Conservation (phyloP, 371 early-diverging fungal species). For the Nematocida parisii region DNA sequence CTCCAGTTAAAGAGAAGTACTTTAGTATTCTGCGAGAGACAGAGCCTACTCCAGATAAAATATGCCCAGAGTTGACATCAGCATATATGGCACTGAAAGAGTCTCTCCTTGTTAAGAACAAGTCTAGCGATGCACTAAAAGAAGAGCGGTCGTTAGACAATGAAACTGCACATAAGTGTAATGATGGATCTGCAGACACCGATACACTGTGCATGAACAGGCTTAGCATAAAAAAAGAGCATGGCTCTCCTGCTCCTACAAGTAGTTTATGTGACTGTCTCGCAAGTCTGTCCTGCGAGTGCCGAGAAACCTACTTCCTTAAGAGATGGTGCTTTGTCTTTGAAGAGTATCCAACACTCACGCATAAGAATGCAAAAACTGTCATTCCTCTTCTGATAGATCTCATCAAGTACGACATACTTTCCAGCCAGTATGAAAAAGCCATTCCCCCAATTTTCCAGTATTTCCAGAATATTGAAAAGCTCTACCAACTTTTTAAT, state of each 20-base stretch:
- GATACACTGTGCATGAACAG: neutral
- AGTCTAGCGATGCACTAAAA: neutral
- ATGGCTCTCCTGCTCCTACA: neutral
- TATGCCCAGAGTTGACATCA: neutral
- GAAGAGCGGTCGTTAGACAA: neutral
- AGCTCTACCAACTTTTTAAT: conserved; percentile 5
- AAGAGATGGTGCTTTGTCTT: conserved; percentile 46
- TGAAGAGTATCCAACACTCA: conserved; percentile 30
- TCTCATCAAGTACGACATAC: conserved; percentile 28
- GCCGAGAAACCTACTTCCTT: conserved; percentile 14
- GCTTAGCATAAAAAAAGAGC: neutral
- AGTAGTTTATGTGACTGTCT: neutral
- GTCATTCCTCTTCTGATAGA: conserved; percentile 43
- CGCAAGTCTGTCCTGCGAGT: neutral
- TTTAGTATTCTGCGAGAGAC: neutral
- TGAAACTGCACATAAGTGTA: neutral
- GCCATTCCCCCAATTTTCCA: neutral
- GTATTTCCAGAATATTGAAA: conserved; percentile 4
- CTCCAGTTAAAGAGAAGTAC: conserved; percentile 1
- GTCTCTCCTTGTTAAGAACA: neutral
- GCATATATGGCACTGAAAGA: conserved; percentile 8
- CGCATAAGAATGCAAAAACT: conserved; percentile 15
- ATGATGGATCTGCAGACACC: neutral
- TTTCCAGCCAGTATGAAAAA: neutral
- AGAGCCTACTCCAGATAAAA: conserved; percentile 1